Evolutionary conservation across 768 basidiomycete genomes (phyloP).

Genomic region (Mycena vitilis): DNA sequence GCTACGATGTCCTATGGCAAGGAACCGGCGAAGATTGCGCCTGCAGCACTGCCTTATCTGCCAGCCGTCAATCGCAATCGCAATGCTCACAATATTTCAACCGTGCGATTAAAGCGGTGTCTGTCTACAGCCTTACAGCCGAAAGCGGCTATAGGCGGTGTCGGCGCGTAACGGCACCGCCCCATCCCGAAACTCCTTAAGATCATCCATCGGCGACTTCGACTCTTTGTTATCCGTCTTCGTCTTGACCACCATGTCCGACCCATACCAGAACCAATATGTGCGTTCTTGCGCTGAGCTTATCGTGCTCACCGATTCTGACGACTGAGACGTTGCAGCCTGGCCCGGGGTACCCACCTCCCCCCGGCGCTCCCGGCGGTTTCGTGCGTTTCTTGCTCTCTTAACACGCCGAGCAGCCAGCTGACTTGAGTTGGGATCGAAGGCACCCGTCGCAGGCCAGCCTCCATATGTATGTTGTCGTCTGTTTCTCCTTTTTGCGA

Average conservation of each 20-base stretch:
- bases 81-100: too few species aligned
- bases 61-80: too few species aligned
- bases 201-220: background rate
- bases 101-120: too few species aligned
- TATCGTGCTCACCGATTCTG: background rate
- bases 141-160: too few species aligned
- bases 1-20: too few species aligned
- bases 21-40: too few species aligned
- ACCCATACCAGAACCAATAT: constrained; percentile 4
- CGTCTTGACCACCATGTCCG: constrained; percentile 3
- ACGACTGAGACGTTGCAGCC: background rate
- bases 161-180: too few species aligned
- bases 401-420: too few species aligned
- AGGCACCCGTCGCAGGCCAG: background rate
- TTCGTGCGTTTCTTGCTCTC: background rate
- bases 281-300: background rate
- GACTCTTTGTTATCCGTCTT: background rate
- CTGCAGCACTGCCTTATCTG: too few species aligned
- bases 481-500: background rate
- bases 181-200: background rate
- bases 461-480: background rate
- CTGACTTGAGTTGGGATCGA: too few species aligned
- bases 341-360: constrained; percentile 2
- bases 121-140: too few species aligned
- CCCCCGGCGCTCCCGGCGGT: constrained; percentile 11